Percentiles rank a stretch among this genome's conserved stretches.
Evolutionary conservation across 805 yeast species (phyloP).

Genomic region (Phaffomyces antillensis): DNA sequence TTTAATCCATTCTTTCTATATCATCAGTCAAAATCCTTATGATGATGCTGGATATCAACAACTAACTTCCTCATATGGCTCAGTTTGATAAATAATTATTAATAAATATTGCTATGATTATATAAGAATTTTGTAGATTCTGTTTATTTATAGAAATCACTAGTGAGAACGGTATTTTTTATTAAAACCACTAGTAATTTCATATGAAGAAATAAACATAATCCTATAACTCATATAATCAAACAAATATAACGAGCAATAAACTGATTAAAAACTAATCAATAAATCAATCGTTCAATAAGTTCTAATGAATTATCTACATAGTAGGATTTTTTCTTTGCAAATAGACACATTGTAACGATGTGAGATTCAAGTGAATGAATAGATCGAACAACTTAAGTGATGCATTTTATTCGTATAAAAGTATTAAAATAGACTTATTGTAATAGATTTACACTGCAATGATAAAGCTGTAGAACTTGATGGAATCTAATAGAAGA

Average conservation of each 20-base stretch:
- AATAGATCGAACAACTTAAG: constrained; percentile 18
- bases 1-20: constrained; percentile 58
- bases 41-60: constrained; percentile 18
- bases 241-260: no score
- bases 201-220: no score
- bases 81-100: not conserved
- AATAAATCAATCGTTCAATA: no score
- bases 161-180: no score
- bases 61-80: constrained; percentile 16
- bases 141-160: no score
- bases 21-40: constrained; percentile 50
- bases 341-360: constrained; percentile 27
- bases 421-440: not conserved
- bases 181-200: no score
- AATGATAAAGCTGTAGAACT: no score
- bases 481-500: no score
- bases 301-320: not conserved
- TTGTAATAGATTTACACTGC: not conserved
- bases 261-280: no score
- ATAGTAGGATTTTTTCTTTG: constrained; percentile 13
- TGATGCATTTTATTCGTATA: constrained; percentile 8
- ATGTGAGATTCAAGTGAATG: constrained; percentile 7
- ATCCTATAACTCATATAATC: no score
- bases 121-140: no score
- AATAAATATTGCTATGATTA: no score